Base-by-base conservation (phyloP, 2,329 filamentous ascomycete genomes). In the Scedosporium apiospermum region DNA sequence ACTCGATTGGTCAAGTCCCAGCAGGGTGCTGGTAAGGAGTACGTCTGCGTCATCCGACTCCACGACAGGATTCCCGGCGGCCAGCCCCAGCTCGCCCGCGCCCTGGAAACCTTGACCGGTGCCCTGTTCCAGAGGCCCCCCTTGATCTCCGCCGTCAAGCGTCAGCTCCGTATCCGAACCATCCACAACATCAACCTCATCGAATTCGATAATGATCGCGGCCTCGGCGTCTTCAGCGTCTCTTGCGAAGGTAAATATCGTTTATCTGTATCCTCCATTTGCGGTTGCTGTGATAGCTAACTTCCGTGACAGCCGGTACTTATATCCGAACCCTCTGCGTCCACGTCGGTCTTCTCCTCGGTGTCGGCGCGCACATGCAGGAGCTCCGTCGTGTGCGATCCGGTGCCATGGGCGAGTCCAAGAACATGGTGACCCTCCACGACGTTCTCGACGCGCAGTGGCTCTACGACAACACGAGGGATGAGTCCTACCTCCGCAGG, bases 301-400 rank as follows among this genome's bases (percentile, higher is more conserved):
- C 61, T 51, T 27, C 4, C 18, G 4, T 58, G 23, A 9, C 34
- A 61, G 65, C 92, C 63, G 95, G 95, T 75, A 99, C 95, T 67
- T 99, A 99, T 77, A 98, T 99, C 75, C 90, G 95, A 82, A 99
- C 95, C 44, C 87, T 99, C 58, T 98, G 95, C 78, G 93, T 98
- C 53, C 95, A 98, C 79, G 77, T 99, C 68, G 91, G 91, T 76
- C 78, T 87, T 64, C 75, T 87, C 53, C 78, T 87, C 57, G 84
- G 93, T 74, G 92, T 96, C 64, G 93, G 93, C 69, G 95, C 91
- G 61, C 92, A 98, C 80, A 98, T 98, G 93, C 93, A 98, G 81
- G 93, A 98, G 81, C 87, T 98, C 69, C 87, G 93, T 70, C 88
- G 93, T 84, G 93, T 98, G 60, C 86, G 93, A 73, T 91, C 87